Conservation (phyloP, 345 rosid genomes). For the Eucalyptus paniculata region DNA sequence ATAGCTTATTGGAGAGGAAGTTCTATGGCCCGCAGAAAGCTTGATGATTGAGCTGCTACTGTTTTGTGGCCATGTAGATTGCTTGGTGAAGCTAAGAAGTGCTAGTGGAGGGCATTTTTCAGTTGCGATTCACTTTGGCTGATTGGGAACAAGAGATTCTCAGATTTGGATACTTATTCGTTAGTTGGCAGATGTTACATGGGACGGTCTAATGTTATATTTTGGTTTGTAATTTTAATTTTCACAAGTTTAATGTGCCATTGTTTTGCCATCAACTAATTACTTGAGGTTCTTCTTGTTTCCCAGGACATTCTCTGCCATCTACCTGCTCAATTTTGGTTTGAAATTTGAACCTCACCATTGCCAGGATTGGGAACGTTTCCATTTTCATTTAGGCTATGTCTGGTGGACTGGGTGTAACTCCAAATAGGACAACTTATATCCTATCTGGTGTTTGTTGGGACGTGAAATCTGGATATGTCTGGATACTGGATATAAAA, state of each 20-base stretch:
- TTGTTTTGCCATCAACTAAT: not conserved
- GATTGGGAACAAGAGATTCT: not conserved
- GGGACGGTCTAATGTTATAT: not conserved
- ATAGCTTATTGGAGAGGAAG: not conserved
- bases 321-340: not conserved
- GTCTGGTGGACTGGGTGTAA: not conserved
- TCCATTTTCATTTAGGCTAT: not conserved
- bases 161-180: not conserved
- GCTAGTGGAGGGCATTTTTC: not conserved
- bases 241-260: not conserved
- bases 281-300: not conserved
- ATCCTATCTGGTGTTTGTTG: not conserved
- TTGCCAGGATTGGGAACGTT: not conserved
- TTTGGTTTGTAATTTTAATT: not conserved
- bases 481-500: not conserved
- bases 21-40: not conserved
- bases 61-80: not conserved
- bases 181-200: not conserved
- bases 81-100: not conserved
- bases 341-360: not conserved
- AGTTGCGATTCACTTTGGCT: not conserved
- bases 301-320: not conserved
- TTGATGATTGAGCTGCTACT: not conserved
- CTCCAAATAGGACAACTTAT: not conserved
- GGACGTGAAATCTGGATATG: not conserved